Percentiles rank a stretch among this genome's conserved stretches.
phyloP scores from a whole-genome alignment of 2,329 filamentous ascomycete species.

The Trichophaea hybrida region DNA sequence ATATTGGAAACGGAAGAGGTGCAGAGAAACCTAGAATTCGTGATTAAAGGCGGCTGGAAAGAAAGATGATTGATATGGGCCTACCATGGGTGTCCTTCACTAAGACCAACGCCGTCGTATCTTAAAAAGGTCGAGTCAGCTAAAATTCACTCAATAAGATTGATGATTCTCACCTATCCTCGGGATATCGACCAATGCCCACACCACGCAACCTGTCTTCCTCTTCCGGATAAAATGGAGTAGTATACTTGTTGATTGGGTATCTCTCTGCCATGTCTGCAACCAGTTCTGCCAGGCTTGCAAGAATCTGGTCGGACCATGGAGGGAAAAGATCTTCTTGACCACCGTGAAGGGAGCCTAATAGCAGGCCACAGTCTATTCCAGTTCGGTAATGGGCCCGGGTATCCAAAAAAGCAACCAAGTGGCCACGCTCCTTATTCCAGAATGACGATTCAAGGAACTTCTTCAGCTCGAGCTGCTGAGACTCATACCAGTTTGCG shows the following conservation, averaged over 20 bases:
- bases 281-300: conserved; percentile 30
- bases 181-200: conserved; percentile 34
- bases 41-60: neutral
- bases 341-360: conserved; percentile 42
- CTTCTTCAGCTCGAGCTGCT: conserved; percentile 55
- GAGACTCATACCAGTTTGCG: conserved; percentile 39
- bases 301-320: conserved; percentile 30
- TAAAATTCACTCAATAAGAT: no score
- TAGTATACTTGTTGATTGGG: conserved; percentile 30
- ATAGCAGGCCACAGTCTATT: conserved; percentile 57
- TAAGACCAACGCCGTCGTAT: conserved; percentile 49
- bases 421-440: conserved; percentile 44
- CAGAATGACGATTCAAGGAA: conserved; percentile 58
- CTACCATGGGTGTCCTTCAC: conserved; percentile 50
- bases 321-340: conserved; percentile 32
- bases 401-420: conserved; percentile 55
- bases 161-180: conserved; percentile 28
- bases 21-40: conserved; percentile 31
- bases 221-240: conserved; percentile 14
- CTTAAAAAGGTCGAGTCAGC: neutral
- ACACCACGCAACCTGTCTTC: conserved; percentile 27
- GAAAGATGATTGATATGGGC: neutral
- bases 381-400: conserved; percentile 47
- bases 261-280: conserved; percentile 31
- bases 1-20: conserved; percentile 33